These are phyloP conservation scores for Akebia trifoliata DNA, from an alignment of 164 flowering plant genomes.

Conservation along the genomic window DNA sequence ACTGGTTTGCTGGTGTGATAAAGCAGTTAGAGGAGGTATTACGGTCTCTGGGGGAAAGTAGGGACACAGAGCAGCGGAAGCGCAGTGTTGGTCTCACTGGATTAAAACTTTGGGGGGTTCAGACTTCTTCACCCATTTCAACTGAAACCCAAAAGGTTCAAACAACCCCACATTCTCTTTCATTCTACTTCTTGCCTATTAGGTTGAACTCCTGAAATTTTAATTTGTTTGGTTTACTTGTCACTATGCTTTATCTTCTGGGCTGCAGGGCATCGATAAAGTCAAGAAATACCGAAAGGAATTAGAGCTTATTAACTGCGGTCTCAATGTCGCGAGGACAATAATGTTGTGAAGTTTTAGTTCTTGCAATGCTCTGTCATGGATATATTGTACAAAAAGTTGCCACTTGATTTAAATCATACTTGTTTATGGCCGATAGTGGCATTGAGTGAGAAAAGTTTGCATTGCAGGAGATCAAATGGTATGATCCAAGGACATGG, in stretches of 20 bases:
- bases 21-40: slow-evolving; percentile 18
- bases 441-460: not conserved
- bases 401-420: not conserved
- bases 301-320: slow-evolving; percentile 17
- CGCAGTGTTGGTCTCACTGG: slow-evolving; percentile 11
- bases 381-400: too few relatives aligned
- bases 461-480: not conserved
- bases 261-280: slow-evolving; percentile 19
- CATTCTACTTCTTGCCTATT: not conserved
- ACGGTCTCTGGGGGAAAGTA: slow-evolving; percentile 11
- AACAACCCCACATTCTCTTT: not conserved
- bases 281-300: slow-evolving; percentile 17
- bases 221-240: too few relatives aligned
- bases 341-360: slow-evolving; percentile 8
- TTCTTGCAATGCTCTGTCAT: too few relatives aligned
- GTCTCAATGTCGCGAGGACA: slow-evolving; percentile 17
- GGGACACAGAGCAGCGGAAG: slow-evolving; percentile 14
- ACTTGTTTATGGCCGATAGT: not conserved
- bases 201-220: not conserved
- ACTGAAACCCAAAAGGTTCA: slow-evolving; percentile 19
- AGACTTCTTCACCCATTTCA: slow-evolving; percentile 12
- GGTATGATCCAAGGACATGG: too few relatives aligned
- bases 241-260: not conserved
- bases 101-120: slow-evolving; percentile 22
- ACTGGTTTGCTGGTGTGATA: slow-evolving; percentile 16